phyloP scores from a whole-genome alignment of 1,139 yeast species.

The Diutina ranongensis region DNA sequence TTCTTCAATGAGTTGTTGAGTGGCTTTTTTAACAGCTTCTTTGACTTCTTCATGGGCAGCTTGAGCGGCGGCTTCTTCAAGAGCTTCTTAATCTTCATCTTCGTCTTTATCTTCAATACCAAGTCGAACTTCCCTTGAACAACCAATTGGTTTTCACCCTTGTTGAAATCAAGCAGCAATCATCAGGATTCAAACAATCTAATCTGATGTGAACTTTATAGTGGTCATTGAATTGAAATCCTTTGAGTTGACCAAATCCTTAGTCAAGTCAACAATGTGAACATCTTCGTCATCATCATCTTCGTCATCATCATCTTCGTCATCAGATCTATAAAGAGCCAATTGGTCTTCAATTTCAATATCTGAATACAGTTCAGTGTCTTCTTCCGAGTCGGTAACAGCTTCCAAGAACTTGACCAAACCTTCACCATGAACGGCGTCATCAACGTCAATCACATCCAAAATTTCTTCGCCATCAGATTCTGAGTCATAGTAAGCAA shows the following conservation, averaged over 20 bases:
- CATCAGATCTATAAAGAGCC: slow-evolving; percentile 8
- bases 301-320: slow-evolving; percentile 15
- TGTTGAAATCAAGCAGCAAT: slow-evolving; percentile 31
- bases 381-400: slow-evolving; percentile 14
- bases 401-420: slow-evolving; percentile 20
- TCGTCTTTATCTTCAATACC: slow-evolving; percentile 13
- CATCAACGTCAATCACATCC: slow-evolving; percentile 20
- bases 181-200: slow-evolving; percentile 33
- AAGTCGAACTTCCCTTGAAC: slow-evolving; percentile 31
- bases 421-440: slow-evolving; percentile 25
- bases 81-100: slow-evolving; percentile 10
- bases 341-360: slow-evolving; percentile 6
- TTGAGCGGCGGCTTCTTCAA: not conserved
- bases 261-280: slow-evolving; percentile 30
- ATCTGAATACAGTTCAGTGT: not conserved
- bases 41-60: not conserved
- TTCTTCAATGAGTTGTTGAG: not conserved
- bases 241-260: slow-evolving; percentile 32
- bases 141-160: slow-evolving; percentile 31
- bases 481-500: slow-evolving; percentile 15
- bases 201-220: slow-evolving; percentile 34
- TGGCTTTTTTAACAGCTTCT: not conserved
- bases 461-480: slow-evolving; percentile 17
- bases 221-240: slow-evolving; percentile 32
- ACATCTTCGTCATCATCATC: slow-evolving; percentile 14